A percentile compares a stretch with the other conserved stretches of the same genome.
phyloP scores from a whole-genome alignment of 1,139 yeast species.

The Neolecta irregularis region DNA sequence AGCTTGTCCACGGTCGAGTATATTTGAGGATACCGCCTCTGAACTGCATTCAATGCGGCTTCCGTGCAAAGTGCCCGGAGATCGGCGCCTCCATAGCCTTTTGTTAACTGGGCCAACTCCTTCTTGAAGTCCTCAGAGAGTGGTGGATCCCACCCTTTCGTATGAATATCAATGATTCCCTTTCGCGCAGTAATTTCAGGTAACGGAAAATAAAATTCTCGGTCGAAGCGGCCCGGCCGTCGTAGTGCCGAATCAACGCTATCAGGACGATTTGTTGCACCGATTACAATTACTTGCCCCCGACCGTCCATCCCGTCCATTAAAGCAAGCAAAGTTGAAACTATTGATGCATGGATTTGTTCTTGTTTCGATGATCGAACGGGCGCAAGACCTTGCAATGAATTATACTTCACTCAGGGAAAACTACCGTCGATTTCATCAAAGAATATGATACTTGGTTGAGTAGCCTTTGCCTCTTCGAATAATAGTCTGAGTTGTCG shows the following conservation, averaged over 20 bases:
- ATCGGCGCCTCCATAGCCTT: constrained; percentile 98
- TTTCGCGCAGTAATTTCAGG: constrained; percentile 73
- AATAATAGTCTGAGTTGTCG: constrained; percentile 76
- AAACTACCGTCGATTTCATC: constrained; percentile 82
- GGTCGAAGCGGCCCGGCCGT: constrained; percentile 93
- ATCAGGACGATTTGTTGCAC: constrained; percentile 96
- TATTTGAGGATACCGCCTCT: constrained; percentile 85
- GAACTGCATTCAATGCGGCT: constrained; percentile 84
- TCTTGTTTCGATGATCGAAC: constrained; percentile 94
- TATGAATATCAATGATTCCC: constrained; percentile 68
- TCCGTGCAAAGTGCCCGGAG: constrained; percentile 87
- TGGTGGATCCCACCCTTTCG: constrained; percentile 76
- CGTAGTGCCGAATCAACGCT: constrained; percentile 94
- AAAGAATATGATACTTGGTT: constrained; percentile 87
- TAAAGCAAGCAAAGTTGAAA: constrained; percentile 77
- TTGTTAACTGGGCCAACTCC: constrained; percentile 64
- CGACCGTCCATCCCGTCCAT: constrained; percentile 99
- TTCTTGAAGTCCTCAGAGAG: constrained; percentile 41
- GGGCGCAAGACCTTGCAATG: constrained; percentile 47
- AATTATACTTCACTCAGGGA: not conserved
- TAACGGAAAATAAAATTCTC: constrained; percentile 89
- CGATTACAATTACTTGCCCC: constrained; percentile 94
- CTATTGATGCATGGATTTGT: constrained; percentile 95
- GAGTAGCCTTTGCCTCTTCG: constrained; percentile 92
- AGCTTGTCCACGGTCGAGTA: constrained; percentile 64